Base-by-base conservation (phyloP, 2,329 filamentous ascomycete species). In the Fusarium palustre region DNA sequence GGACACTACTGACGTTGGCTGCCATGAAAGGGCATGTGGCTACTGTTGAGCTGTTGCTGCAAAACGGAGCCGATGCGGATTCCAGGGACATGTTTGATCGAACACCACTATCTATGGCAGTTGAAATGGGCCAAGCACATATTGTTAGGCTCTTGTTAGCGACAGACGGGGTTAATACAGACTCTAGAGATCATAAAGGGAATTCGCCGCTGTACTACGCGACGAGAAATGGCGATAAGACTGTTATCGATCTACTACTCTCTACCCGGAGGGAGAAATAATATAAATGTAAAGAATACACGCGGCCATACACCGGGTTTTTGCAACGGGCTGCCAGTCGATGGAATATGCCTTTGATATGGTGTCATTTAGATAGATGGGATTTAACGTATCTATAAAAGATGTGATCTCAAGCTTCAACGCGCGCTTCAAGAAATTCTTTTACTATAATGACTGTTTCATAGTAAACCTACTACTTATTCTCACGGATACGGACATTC, bases 101-200 rank as follows among this genome's bases (percentile, higher is more conserved):
- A n/a, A n/a, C 34, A 9, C 18, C 18, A 2, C 4, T 38, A 12
- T 38, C 34, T 3, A 6, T n/a, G 1, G 34, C 34, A 38, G 34
- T 18, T 12, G 34, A 3, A 38, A 12, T n/a, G 1, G 34, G 34
- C 9, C 34, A 38, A 9, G 18, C n/a, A 9, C 12, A 3, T 3
- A 10, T 38, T 11, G 18, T 38, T n/a, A 12, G 18, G 9, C 18
- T n/a, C 9, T n/a, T 38, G 10, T 10, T 38, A 16, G 18, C 18
- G 18, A n/a, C 9, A 11, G 18, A 11, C 10, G 18, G 4, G 9
- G 9, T 38, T 38, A 18, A 38, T 38, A 9, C 18, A n/a, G 18
- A n/a, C 7, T n/a, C 16, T 7, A n/a, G 3, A 18, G 8, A 36
- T 11, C 1, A 2, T 10, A 1, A 1, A 5, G 8, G 18, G n/a